Base-by-base conservation (phyloP, 768 basidiomycete genomes). In the Tubosaeta sp. region DNA sequence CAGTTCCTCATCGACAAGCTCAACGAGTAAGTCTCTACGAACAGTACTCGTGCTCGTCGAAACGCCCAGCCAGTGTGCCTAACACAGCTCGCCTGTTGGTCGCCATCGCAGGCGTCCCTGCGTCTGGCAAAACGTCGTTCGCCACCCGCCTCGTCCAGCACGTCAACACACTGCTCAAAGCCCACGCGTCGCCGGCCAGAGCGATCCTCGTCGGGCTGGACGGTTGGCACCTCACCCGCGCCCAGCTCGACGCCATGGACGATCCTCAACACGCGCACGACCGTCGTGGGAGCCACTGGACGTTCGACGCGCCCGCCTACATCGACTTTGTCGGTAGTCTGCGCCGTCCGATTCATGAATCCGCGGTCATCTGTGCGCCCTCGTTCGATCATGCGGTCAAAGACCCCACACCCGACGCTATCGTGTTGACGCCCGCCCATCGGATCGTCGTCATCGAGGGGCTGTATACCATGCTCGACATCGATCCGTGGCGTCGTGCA, bases 141-240 rank as follows among this genome's bases (percentile, higher is more conserved):
- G 81, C 91, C 12, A 70, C 72, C 50, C 74, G 79, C 7, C 65
- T 95, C 37, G 75, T 81, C 3, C 64, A 77, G 17, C 68, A 72
- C 31, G 63, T 81, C 54, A 90, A 91, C 60, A 50, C 62, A 0
- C 59, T 79, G 22, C 70, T 78, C 22, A 39, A 48, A 33, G 14
- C 58, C 22, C 32, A 48, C 39, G 9, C 35, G n/a, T 16, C 43
- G 33, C 25, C 14, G 52, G 35, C 57, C 13, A 44, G 26, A 8
- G 89, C 84, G 5, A 74, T 88, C 31, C 78, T 91, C 39, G 80
- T 97, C 10, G 82, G 88, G 7, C 74, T 93, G 35, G 95, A 97
- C 64, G 95, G 95, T 11, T 98, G 93, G 92, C 95, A 98, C 66
- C 76, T 88, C 53, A 80, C 88, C 16, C 82, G 91, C 22, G 79